Evolutionary conservation across 495 filamentous ascomycete species (phyloP), one percentile per base, ranked within the genome.

Genomic region (Neurospora sp.): DNA sequence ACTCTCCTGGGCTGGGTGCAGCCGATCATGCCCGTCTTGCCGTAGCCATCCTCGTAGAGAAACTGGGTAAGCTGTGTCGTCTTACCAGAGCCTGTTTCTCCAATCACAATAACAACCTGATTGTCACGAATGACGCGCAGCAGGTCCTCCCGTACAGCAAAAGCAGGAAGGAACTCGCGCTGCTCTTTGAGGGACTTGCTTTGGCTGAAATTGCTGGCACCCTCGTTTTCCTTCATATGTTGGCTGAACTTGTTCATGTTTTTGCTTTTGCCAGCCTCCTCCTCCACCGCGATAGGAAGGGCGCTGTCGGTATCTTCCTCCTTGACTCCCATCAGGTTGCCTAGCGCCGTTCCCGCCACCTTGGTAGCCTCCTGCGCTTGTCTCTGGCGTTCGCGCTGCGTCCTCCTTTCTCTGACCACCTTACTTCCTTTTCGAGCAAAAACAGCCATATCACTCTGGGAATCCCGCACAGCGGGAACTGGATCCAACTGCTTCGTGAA

Each of bases 401-500:
- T 93, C 73, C 96, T 85, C 76, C 90, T 90, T 73, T 99, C 96
- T 77, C 91, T 91, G 11, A 99, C 96, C 8, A 98, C 93, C 76
- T 88, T 92, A 78, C 96, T 98, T 2, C 96, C 96, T 82, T 97
- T 98, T 27, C 95, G 89, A 84, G 93, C 95, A 76, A 98, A 99
- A 16, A 99, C 93, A 10, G 96, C 96, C 96, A 99, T 97, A 77
- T 99, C 96, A 80, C 96, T 98, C 81, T 98, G 96, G 16, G 93
- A 91, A 79, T 99, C 96, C 16, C 91, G 87, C 14, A 99, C 91
- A 10, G 96, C 96, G 5, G 94, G 93, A 5, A 99, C 92, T 0
- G 96, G 96, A 69, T 98, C 96, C 68, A 98, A 82, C 82, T 99
- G 96, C 81, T 97, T 98, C 3, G 96, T 98, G 80, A 99, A 99